Base-by-base conservation (phyloP, 1,139 yeast genomes). In the Pichia sp. region DNA sequence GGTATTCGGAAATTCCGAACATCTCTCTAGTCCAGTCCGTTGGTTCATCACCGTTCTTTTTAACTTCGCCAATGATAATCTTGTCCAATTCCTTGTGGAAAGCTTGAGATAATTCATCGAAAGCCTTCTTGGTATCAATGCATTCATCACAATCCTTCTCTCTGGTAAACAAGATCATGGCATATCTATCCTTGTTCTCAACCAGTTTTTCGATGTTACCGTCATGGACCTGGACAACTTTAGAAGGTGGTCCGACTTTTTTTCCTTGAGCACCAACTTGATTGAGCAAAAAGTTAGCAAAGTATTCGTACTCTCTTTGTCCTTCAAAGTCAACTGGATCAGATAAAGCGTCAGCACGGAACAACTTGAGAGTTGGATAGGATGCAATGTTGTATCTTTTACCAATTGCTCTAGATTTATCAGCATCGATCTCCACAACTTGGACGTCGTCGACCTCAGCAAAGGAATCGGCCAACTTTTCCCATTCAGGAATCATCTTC, bases 351-450 rank as follows among this genome's bases (percentile, higher is more conserved):
- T 74, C 73, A 26, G 81, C 82, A 57, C 77, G 76, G 64, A 85
- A 80, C 63, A 82, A 73, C 61, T 76, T 75, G 60, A 87, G 65
- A 34, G 87, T 82, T 6, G 95, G 95, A 65, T 75, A 87, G 15
- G 88, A 87, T 52, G 77, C 74, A 49, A 84, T 72, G 15, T 77
- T 77, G 67, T 79, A 85, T 64, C 79, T 76, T 58, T 76, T 77
- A 41, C 81, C 76, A 69, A 81, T 73, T 60, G 77, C 76, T 52
- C 79, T 75, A 66, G 85, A 77, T 55, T 73, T 73, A 62, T 87
- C 93, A 4, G 88, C 93, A 67, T 87, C 86, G 54, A 86, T 76
- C 66, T 84, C 82, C 29, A 78, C 81, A 42, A 82, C 72, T 61
- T 78, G 80, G 29, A 86, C 67, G 47, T 78, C 75, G 4, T 75